phyloP scores from a whole-genome alignment of 1,284 basidiomycete species.

The Blastosporella zonata region DNA sequence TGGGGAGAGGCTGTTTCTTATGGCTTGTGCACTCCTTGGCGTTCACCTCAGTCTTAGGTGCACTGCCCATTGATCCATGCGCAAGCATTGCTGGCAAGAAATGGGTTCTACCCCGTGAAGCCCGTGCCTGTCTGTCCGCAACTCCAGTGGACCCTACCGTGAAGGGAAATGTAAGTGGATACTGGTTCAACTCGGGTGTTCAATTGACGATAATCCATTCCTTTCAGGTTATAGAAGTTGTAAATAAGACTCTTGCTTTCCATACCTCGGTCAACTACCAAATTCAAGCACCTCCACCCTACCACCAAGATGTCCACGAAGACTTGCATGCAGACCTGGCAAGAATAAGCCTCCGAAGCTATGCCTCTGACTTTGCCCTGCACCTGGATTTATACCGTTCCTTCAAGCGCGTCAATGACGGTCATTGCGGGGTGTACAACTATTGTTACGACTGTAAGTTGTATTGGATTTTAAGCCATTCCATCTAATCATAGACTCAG shows the following conservation, averaged over 20 bases:
- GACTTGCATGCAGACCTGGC: slow-evolving; percentile 49
- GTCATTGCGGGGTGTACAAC: slow-evolving; percentile 56
- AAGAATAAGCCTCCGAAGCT: slow-evolving; percentile 41
- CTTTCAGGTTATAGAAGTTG: slow-evolving; percentile 50
- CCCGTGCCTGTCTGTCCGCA: slow-evolving; percentile 47
- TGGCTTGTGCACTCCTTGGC: slow-evolving; percentile 4
- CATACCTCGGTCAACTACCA: slow-evolving; percentile 61
- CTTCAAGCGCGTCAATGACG: slow-evolving; percentile 55
- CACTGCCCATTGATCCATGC: slow-evolving; percentile 40
- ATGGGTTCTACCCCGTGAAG: slow-evolving; percentile 51
- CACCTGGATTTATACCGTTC: slow-evolving; percentile 52
- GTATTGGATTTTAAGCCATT: neutral
- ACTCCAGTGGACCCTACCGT: slow-evolving; percentile 41
- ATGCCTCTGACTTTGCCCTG: slow-evolving; percentile 50
- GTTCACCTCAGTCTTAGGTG: neutral
- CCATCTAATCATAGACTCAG: slow-evolving; percentile 19
- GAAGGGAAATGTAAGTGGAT: slow-evolving; percentile 44
- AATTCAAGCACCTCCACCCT: slow-evolving; percentile 50
- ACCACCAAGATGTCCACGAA: slow-evolving; percentile 53
- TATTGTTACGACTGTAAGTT: slow-evolving; percentile 52
- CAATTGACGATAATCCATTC: neutral
- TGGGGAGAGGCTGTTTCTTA: slow-evolving; percentile 2
- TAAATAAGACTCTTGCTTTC: slow-evolving; percentile 57
- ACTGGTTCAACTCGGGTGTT: slow-evolving; percentile 4
- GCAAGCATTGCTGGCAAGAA: slow-evolving; percentile 46